phyloP scores from a whole-genome alignment of 306 rosid species.

The Vigna hirtella region DNA sequence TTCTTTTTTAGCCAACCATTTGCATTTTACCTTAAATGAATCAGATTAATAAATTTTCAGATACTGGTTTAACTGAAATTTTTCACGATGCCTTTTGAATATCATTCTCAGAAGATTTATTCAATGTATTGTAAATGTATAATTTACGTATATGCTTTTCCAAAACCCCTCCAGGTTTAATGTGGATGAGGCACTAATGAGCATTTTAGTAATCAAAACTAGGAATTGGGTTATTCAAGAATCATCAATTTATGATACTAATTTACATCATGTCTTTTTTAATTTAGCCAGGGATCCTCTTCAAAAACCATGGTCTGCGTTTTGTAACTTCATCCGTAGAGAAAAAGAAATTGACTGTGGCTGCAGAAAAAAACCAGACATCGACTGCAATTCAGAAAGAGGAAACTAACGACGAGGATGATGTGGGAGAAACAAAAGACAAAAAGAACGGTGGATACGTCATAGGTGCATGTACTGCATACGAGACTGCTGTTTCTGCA shows the following conservation, averaged over 20 bases:
- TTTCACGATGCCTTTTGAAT: background rate
- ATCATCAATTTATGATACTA: background rate
- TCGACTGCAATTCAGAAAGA: conserved; percentile 44
- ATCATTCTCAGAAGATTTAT: background rate
- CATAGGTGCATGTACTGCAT: conserved; percentile 70
- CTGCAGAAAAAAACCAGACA: conserved; percentile 51
- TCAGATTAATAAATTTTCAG: background rate
- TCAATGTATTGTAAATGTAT: background rate
- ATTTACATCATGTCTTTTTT: conserved; percentile 29
- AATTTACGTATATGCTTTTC: background rate
- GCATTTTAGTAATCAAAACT: background rate
- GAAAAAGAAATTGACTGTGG: conserved; percentile 56
- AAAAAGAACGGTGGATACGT: conserved; percentile 45
- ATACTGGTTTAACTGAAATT: background rate
- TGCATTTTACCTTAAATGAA: background rate
- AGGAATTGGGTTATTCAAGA: background rate
- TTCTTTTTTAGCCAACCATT: background rate
- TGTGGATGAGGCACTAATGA: background rate
- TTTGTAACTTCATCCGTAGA: conserved; percentile 73
- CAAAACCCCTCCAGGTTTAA: conserved; percentile 6
- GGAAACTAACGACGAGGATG: conserved; percentile 39
- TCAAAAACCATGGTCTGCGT: conserved; percentile 54
- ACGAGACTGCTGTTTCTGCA: conserved; percentile 83
- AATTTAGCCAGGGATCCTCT: conserved; percentile 65
- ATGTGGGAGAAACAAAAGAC: conserved; percentile 45